Conservation (phyloP, 78 protist species). For the Pigoraptor vietnamica region DNA sequence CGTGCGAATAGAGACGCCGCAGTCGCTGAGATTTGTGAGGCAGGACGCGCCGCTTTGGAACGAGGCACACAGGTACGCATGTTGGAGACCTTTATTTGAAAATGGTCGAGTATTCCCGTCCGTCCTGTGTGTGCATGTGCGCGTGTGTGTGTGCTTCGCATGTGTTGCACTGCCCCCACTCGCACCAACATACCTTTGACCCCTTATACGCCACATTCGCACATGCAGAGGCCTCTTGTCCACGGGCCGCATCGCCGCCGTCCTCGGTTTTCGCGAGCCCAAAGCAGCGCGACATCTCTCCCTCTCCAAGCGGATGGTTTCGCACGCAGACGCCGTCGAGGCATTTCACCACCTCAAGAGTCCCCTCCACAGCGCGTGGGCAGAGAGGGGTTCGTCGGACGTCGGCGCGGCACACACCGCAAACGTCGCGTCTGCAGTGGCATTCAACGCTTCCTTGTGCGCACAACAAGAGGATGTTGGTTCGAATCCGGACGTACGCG, state of each 20-base stretch:
- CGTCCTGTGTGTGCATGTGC: neutral
- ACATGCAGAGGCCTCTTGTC: neutral
- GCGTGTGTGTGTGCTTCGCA: neutral
- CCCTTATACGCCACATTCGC: neutral
- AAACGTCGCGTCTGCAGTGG: neutral
- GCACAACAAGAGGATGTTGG: too few species aligned
- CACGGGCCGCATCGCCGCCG: neutral
- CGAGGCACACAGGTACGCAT: neutral
- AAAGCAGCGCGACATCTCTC: neutral
- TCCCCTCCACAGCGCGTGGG: neutral
- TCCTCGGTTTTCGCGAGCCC: neutral
- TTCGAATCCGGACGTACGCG: too few species aligned
- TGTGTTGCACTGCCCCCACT: neutral
- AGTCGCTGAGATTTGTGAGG: neutral
- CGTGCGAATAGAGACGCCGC: neutral
- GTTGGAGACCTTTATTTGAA: too few species aligned
- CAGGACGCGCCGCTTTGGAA: neutral
- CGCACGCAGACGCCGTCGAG: neutral
- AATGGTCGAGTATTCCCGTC: too few species aligned
- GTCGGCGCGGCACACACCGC: neutral
- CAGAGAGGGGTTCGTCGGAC: too few species aligned
- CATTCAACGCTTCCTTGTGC: too few species aligned
- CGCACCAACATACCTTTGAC: neutral
- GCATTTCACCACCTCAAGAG: neutral
- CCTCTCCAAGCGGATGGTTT: neutral